A percentile compares a stretch with the other conserved stretches of the same genome.
These are phyloP conservation scores for Botrytis paeoniae DNA, from an alignment of 2,329 filamentous ascomycete species.

Conservation along the genomic window DNA sequence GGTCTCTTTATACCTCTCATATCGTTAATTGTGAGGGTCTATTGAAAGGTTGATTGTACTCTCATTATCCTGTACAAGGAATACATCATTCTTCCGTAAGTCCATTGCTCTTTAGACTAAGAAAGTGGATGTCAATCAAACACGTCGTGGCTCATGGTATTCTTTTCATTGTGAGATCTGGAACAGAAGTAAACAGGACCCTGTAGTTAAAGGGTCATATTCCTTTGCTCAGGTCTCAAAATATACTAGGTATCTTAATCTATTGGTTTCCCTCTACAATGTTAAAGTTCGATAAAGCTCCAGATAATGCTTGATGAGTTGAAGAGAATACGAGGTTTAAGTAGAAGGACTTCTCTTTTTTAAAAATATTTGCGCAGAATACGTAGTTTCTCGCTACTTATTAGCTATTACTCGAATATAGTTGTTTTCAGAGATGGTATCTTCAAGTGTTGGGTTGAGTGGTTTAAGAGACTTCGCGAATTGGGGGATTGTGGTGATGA, in stretches of 20 bases:
- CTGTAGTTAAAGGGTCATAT: not conserved
- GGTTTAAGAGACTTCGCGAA: not conserved
- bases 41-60: not conserved
- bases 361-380: not conserved
- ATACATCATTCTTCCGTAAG: not conserved
- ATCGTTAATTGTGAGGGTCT: not conserved
- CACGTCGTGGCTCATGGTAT: not conserved
- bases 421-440: not conserved
- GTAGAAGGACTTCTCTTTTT: not conserved
- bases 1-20: not conserved
- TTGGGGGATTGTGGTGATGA: not conserved
- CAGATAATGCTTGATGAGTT: rapidly evolving
- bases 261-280: not conserved
- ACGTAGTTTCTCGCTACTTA: not conserved
- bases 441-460: not conserved
- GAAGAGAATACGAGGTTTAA: not conserved
- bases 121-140: not conserved
- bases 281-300: not conserved
- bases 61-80: not conserved
- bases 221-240: no score
- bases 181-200: not conserved
- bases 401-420: not conserved
- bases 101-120: not conserved
- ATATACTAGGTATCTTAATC: not conserved
- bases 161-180: not conserved